These are phyloP conservation scores for Rhododendron ovatum DNA, from an alignment of 148 eudicot species.

Conservation along the genomic window DNA sequence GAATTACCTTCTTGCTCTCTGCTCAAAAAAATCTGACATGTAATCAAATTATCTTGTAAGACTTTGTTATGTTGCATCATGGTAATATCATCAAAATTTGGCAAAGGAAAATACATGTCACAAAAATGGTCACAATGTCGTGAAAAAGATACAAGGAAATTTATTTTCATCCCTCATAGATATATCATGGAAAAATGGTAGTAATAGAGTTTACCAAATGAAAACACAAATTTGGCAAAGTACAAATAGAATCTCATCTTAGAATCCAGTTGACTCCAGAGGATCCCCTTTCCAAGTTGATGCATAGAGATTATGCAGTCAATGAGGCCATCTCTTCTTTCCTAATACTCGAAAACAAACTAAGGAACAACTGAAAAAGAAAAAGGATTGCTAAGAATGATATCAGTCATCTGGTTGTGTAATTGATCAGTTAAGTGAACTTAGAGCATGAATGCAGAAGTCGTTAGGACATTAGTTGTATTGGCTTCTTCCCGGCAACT, in stretches of 20 bases:
- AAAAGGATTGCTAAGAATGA: neutral
- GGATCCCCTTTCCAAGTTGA: slow-evolving; percentile 6
- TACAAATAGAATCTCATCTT: neutral
- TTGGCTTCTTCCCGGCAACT: slow-evolving; percentile 59
- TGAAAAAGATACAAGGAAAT: neutral
- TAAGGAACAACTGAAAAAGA: neutral
- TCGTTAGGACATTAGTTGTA: slow-evolving; percentile 43
- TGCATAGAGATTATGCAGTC: slow-evolving; percentile 38
- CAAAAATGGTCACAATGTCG: neutral
- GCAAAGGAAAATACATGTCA: neutral
- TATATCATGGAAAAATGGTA: neutral
- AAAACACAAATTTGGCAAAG: neutral
- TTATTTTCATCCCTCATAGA: neutral
- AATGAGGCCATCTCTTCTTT: slow-evolving; percentile 17
- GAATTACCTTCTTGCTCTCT: neutral
- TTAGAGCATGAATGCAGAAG: neutral
- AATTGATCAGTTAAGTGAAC: neutral
- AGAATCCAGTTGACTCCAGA: slow-evolving; percentile 3
- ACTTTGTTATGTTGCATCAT: neutral
- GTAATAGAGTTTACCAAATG: neutral
- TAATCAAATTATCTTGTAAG: neutral
- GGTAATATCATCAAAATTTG: neutral
- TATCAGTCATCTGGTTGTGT: neutral
- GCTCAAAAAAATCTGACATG: neutral
- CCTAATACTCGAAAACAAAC: neutral